phyloP scores from a whole-genome alignment of 345 rosid genomes.

The Chamaenerion angustifolium region DNA sequence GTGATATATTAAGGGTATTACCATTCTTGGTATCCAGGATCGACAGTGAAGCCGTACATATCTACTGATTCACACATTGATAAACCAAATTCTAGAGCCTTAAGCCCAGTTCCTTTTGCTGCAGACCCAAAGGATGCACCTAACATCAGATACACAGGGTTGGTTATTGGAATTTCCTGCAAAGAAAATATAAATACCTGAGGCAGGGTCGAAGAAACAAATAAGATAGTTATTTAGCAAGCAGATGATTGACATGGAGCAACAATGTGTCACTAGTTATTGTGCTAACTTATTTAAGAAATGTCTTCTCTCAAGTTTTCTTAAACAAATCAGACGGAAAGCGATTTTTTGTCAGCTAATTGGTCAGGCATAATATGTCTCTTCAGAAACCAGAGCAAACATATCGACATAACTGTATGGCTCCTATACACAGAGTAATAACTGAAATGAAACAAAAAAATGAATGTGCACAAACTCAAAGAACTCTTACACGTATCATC shows the following conservation, averaged over 20 bases:
- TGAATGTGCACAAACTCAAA: no score
- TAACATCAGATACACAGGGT: constrained; percentile 83
- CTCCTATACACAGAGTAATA: no score
- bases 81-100: constrained; percentile 92
- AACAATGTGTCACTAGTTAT: constrained; percentile 2
- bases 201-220: neutral
- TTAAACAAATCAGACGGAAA: no score
- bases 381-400: no score
- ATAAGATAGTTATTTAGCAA: neutral
- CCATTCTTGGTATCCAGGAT: constrained; percentile 97
- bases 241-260: neutral
- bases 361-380: no score
- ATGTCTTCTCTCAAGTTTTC: no score
- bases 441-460: no score
- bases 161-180: constrained; percentile 92
- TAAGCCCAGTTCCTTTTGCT: constrained; percentile 94
- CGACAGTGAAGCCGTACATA: constrained; percentile 96
- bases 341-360: no score
- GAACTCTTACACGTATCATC: constrained; percentile 68
- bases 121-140: constrained; percentile 97
- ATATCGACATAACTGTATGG: no score
- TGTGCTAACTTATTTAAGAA: no score
- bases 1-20: constrained; percentile 11
- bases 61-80: constrained; percentile 82
- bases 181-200: constrained; percentile 5